phyloP scores from a whole-genome alignment of 2,329 filamentous ascomycete species.

The Microdochium paspali region DNA sequence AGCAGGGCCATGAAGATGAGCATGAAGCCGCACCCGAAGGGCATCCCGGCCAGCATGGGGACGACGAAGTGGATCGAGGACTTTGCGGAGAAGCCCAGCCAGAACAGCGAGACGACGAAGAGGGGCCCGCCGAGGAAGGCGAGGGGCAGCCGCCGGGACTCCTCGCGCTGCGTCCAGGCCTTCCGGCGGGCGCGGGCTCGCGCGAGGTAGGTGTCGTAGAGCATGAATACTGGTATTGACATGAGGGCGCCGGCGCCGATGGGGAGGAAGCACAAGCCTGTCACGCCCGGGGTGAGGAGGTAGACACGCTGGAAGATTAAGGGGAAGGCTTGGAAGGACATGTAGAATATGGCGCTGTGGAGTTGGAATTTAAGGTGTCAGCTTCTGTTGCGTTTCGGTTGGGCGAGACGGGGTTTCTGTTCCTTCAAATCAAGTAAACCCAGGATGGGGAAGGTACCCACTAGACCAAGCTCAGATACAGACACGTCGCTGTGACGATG shows the following conservation, averaged over 20 bases:
- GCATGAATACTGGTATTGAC: conserved; percentile 51
- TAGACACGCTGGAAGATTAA: conserved; percentile 59
- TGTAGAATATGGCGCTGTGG: conserved; percentile 41
- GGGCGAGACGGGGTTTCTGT: too few relatives aligned
- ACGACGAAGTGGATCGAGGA: conserved; percentile 38
- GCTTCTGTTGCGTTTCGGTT: not conserved
- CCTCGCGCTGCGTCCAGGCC: conserved; percentile 51
- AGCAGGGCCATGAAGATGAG: conserved; percentile 55
- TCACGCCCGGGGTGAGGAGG: conserved; percentile 50
- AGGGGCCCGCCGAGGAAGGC: conserved; percentile 62
- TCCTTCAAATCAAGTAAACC: too few relatives aligned
- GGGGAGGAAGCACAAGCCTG: conserved; percentile 59
- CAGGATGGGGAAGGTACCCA: too few relatives aligned
- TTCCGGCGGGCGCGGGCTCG: conserved; percentile 37
- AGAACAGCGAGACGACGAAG: conserved; percentile 46
- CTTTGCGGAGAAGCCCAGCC: conserved; percentile 51
- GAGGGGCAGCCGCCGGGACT: conserved; percentile 62
- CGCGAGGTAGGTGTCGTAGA: conserved; percentile 52
- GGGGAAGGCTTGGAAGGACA: conserved; percentile 70
- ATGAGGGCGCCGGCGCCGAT: conserved; percentile 55
- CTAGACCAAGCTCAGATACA: conserved; percentile 43
- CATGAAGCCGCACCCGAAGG: conserved; percentile 53
- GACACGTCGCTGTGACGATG: conserved; percentile 60
- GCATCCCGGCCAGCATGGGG: conserved; percentile 50
- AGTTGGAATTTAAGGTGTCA: not conserved